phyloP scores from a whole-genome alignment of 352 stramenopile genomes.

The Phytopythium sindhum region DNA sequence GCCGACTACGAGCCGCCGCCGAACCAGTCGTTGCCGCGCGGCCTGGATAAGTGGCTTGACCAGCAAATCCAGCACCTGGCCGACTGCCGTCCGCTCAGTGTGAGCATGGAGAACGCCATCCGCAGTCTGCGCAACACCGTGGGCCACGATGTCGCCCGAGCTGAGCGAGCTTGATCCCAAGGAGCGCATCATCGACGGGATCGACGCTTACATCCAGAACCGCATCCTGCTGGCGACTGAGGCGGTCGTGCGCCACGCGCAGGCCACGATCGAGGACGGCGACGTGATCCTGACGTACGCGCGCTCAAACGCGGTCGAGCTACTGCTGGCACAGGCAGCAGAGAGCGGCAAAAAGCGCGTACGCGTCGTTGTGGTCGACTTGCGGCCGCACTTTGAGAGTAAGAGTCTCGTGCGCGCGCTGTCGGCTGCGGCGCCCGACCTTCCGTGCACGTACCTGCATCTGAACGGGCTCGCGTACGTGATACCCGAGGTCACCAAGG shows the following conservation, averaged over 20 bases:
- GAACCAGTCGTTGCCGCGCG: conserved; percentile 78
- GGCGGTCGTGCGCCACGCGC: conserved; percentile 86
- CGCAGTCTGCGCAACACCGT: conserved; percentile 89
- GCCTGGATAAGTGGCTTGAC: conserved; percentile 89
- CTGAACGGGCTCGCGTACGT: conserved; percentile 95
- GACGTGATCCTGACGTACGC: conserved; percentile 96
- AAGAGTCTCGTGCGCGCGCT: conserved; percentile 78
- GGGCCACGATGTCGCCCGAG: conserved; percentile 79
- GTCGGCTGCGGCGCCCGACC: conserved; percentile 36
- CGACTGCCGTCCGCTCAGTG: conserved; percentile 90
- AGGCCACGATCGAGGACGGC: conserved; percentile 85
- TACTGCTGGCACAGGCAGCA: conserved; percentile 64
- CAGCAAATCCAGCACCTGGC: conserved; percentile 94
- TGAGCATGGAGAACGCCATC: conserved; percentile 96
- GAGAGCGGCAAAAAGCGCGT: conserved; percentile 48
- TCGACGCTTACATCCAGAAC: conserved; percentile 93
- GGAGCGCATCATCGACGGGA: conserved; percentile 79
- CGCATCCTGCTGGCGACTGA: conserved; percentile 91
- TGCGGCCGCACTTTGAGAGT: conserved; percentile 81
- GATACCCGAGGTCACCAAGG: conserved; percentile 95
- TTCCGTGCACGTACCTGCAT: conserved; percentile 92
- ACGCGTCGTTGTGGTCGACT: conserved; percentile 95
- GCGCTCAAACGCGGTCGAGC: conserved; percentile 88
- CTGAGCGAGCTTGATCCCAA: conserved; percentile 86
- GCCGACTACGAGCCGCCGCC: conserved; percentile 84